Evolutionary conservation across 768 basidiomycete species (phyloP).

Genomic region (Kondoa malvinella): DNA sequence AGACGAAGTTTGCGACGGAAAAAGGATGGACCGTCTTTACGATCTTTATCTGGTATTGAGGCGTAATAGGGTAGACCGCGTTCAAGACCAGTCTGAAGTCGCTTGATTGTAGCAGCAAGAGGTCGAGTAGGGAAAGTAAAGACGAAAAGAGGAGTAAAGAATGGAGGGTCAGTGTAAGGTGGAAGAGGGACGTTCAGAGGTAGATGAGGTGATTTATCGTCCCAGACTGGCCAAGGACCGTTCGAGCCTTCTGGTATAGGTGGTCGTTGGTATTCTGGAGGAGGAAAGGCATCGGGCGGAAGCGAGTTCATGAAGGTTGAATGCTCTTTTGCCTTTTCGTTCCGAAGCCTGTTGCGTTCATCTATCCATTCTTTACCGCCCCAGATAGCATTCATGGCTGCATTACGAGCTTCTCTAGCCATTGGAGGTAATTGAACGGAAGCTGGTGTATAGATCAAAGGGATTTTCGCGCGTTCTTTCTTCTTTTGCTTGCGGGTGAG

Average conservation of each 20-base stretch:
- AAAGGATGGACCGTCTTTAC: neutral
- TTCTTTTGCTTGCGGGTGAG: neutral
- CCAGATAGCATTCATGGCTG: neutral
- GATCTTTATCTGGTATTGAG: neutral
- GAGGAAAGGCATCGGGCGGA: neutral
- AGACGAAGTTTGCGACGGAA: neutral
- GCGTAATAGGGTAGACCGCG: neutral
- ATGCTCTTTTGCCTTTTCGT: neutral
- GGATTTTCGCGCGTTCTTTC: neutral
- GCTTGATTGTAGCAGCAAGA: neutral
- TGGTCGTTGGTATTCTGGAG: neutral
- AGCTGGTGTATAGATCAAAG: neutral
- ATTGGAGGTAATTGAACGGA: neutral
- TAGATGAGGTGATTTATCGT: neutral
- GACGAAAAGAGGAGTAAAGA: neutral
- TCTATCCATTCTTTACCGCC: neutral
- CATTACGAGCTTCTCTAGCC: neutral
- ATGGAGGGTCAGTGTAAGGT: neutral
- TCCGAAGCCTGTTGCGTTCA: neutral
- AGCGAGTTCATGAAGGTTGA: neutral
- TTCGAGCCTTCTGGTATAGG: neutral
- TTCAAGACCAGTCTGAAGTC: neutral
- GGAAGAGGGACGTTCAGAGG: neutral
- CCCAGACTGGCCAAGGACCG: neutral
- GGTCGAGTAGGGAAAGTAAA: neutral